Evolutionary conservation across 805 yeast species (phyloP), one percentile per base, ranked within the genome.

Genomic region (Schizosaccharomyces cryophilus): DNA sequence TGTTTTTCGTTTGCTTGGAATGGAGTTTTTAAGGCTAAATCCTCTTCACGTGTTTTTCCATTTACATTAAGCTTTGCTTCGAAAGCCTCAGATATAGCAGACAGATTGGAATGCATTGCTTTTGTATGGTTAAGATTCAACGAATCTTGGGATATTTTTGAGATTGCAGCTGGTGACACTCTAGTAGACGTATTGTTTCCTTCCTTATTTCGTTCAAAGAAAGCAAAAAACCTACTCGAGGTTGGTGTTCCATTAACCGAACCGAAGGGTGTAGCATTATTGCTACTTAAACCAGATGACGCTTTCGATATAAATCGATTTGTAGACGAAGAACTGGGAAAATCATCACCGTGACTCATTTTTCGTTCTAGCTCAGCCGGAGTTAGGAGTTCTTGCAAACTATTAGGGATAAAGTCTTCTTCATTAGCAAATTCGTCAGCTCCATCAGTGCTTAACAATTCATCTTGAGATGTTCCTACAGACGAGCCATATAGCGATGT

Each of bases 341-440:
- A 21, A 17, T 51, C 56, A 21, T 51, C 56, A 51, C 30, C 13
- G 62, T 87, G 74, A 11, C 88, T 82, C 60, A 75, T 77, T 63
- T 87, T 80, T 58, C 95, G 76, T 66, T 83, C 74, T 24, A 84
- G 71, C 68, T 88, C 95, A 65, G 80, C 85, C 0, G 95, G 94
- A 0, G 95, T 86, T 59, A 89, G 72, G 60, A 87, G 73, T 65
- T 87, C 95, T n/a, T 83, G 79, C 47, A 88, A 72, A 35, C 89
- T 80, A 5, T 83, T 81, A 0, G 96, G 96, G 3, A 88, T 84
- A 66, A 80, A 84, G 67, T 85, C 95, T 65, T 85, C 89, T 58
- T 79, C 85, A 67, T 73, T 78, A 5, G 76, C 72, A 45, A 70
- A 71, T 56, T 76, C 79, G 56, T 75, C 78, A 19, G 69, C 72